These are phyloP conservation scores for Artemisia tridentata DNA, from an alignment of 129 eudicot species.

Conservation along the genomic window DNA sequence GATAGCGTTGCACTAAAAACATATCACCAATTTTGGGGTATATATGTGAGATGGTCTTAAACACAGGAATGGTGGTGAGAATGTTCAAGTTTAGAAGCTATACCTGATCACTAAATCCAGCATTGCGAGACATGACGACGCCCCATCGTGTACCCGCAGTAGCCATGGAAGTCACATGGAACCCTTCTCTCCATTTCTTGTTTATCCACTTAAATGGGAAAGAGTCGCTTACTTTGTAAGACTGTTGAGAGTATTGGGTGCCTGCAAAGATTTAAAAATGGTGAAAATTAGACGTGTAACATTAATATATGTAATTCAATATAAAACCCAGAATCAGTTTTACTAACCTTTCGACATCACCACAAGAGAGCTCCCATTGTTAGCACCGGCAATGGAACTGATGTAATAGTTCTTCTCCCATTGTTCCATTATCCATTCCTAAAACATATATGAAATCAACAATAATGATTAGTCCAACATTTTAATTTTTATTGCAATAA, in stretches of 20 bases:
- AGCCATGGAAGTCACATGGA: conserved; percentile 88
- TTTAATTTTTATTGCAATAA: neutral
- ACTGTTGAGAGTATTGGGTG: conserved; percentile 70
- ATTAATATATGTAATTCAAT: too few relatives aligned
- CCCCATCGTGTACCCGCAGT: conserved; percentile 85
- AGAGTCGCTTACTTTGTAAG: conserved; percentile 81
- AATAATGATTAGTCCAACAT: neutral
- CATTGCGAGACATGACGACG: conserved; percentile 83
- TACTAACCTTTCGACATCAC: conserved; percentile 87
- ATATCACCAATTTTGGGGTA: too few relatives aligned
- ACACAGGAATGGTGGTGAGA: neutral
- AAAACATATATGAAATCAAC: conserved; percentile 7
- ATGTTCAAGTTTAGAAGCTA: neutral
- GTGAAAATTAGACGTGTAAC: neutral
- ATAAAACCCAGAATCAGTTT: too few relatives aligned
- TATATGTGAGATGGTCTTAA: neutral
- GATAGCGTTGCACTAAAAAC: too few relatives aligned
- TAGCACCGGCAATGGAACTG: conserved; percentile 74
- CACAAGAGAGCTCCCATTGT: conserved; percentile 76
- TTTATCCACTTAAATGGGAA: conserved; percentile 89
- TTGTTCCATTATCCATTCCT: conserved; percentile 98
- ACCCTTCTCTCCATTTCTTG: conserved; percentile 90
- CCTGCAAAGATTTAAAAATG: conserved; percentile 36
- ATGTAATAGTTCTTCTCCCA: conserved; percentile 86
- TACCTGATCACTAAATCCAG: conserved; percentile 83